These are phyloP conservation scores for Colletotrichum liaoningense DNA, from an alignment of 2,329 filamentous ascomycete species.

Conservation along the genomic window DNA sequence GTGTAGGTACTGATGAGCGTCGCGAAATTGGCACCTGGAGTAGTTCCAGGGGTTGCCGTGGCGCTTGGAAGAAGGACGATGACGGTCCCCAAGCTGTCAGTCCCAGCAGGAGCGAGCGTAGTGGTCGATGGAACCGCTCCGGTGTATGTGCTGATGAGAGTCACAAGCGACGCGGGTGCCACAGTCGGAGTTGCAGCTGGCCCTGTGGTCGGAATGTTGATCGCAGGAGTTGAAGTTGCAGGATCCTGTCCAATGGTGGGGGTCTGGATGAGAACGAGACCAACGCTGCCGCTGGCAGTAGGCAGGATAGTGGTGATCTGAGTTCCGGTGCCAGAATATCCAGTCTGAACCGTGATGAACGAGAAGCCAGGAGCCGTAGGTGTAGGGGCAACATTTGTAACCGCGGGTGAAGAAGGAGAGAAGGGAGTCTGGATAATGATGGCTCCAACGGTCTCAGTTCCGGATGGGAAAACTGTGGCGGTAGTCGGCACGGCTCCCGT, in stretches of 20 bases:
- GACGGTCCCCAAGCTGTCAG: constrained; percentile 1
- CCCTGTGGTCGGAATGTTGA: not conserved
- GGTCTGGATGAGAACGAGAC: constrained; percentile 25
- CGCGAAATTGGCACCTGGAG: not conserved
- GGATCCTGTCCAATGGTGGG: not conserved
- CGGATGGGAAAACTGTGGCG: constrained; percentile 19
- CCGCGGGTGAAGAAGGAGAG: not conserved
- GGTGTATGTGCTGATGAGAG: constrained; percentile 22
- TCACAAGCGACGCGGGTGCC: not conserved
- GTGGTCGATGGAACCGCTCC: constrained; percentile 16
- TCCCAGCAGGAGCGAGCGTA: constrained; percentile 13
- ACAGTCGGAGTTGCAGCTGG: not conserved
- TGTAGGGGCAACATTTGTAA: not conserved
- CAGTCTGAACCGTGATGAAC: constrained; percentile 22
- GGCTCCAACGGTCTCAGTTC: constrained; percentile 15
- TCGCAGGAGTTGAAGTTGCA: not conserved
- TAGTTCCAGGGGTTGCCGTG: not conserved
- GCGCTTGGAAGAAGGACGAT: constrained; percentile 22
- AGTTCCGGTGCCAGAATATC: constrained; percentile 12
- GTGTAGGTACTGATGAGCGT: constrained; percentile 20
- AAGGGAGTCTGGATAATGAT: constrained; percentile 24
- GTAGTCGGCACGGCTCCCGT: constrained; percentile 3
- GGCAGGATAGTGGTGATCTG: constrained; percentile 20
- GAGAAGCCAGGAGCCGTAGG: constrained; percentile 1
- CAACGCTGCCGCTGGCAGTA: constrained; percentile 1